Base-by-base conservation (phyloP, 2,329 filamentous ascomycete genomes). In the Pseudopithomyces maydicus region DNA sequence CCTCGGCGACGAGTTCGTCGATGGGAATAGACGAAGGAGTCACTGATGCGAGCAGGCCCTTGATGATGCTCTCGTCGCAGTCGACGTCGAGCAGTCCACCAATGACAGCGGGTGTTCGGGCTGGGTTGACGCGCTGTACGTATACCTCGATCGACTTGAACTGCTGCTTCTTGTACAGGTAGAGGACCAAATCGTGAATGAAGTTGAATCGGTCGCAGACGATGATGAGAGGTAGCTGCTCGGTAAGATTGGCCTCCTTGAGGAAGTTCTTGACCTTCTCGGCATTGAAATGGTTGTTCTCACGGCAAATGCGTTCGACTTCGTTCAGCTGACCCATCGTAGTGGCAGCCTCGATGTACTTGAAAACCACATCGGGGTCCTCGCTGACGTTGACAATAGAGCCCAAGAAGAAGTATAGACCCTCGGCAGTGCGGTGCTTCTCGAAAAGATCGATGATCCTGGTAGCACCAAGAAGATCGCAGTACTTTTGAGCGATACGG, bases 121-220 rank as follows among this genome's bases (percentile, higher is more conserved):
- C 84, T 6, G 95, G 93, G 80, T 99, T 99, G 67, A 99, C 93
- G 43, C 92, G 90, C 82, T 99, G 95, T 26, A 99, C 95, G 68
- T 99, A 99, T 10, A 96, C 89, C 80, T 99, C 95, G 64, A 99
- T 99, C 1, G 95, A 97, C 81, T 96, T 92, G 85, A 97, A 99
- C 74, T 98, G 94, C 79, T 99, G 94, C 79, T 96, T 96, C 83
- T 98, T 95, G 82, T 99, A 99, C 8, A 99, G 86, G 79, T 95
- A 97, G 20, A 99, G 85, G 43, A 99, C 92, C 72, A 99, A 80
- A 72, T 99, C 95, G 73, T 99, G 95, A 41, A 98, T 92, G 72
- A 99, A 97, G 81, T 98, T 96, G 85, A 96, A 97, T n/a, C 94
- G 91, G 74, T 99, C 95, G 79, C 96, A 99, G 57, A 99, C 92